Percentiles rank a stretch among this genome's conserved stretches.
These are phyloP conservation scores for Globisporangium radiosum DNA, from an alignment of 352 stramenopile genomes.

Conservation along the genomic window DNA sequence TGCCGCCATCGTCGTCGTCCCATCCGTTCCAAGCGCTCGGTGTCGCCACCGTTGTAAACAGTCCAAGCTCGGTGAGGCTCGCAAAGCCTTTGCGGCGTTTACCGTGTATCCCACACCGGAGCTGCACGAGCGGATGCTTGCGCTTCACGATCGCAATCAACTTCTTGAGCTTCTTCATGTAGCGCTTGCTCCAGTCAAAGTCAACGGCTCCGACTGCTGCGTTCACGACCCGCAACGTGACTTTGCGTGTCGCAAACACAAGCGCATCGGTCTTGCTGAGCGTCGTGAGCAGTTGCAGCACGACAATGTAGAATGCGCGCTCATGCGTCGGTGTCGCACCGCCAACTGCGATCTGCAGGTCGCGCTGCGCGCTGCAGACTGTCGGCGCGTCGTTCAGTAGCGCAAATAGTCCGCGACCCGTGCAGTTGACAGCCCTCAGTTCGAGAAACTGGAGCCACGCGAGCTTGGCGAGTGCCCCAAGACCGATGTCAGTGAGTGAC, in stretches of 20 bases:
- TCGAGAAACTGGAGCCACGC: constrained; percentile 20
- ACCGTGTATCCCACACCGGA: constrained; percentile 17
- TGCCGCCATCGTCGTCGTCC: constrained; percentile 19
- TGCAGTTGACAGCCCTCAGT: constrained; percentile 23
- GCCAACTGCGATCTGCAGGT: constrained; percentile 20
- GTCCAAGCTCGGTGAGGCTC: constrained; percentile 28
- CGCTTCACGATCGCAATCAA: constrained; percentile 17
- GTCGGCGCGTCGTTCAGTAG: constrained; percentile 25
- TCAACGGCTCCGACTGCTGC: constrained; percentile 20
- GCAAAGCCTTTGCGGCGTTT: constrained; percentile 16
- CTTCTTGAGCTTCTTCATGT: constrained; percentile 20
- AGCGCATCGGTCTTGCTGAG: constrained; percentile 17
- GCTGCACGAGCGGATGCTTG: constrained; percentile 16
- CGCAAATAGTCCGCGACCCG: constrained; percentile 28
- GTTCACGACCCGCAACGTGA: constrained; percentile 30
- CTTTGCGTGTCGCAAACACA: constrained; percentile 19
- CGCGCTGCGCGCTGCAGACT: constrained; percentile 18
- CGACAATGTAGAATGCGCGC: constrained; percentile 27
- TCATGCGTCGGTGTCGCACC: constrained; percentile 5
- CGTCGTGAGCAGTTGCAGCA: constrained; percentile 20
- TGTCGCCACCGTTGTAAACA: constrained; percentile 26
- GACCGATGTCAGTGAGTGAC: constrained; percentile 25
- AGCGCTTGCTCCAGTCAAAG: constrained; percentile 26
- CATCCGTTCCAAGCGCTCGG: constrained; percentile 35
- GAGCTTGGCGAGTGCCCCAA: constrained; percentile 26